Conservation (phyloP, 2,329 filamentous ascomycete species). For the Colletotrichum scovillei region DNA sequence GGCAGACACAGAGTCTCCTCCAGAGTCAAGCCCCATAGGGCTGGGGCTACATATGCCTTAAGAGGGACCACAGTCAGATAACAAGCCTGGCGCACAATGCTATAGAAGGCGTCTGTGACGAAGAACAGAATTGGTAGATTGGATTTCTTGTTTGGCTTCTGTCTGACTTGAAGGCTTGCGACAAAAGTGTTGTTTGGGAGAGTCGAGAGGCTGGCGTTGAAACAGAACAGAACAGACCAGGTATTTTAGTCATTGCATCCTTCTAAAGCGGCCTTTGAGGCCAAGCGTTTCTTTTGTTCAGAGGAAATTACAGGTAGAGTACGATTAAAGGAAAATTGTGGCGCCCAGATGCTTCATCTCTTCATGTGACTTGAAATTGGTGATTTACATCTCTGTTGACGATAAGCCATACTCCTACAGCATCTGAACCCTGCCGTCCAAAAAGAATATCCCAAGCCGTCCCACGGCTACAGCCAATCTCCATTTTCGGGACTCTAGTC, state of each 20-base stretch:
- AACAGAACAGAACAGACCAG: background rate
- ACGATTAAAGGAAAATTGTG: background rate
- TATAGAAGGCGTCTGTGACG: background rate
- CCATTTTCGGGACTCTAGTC: constrained; percentile 41
- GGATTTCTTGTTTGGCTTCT: background rate
- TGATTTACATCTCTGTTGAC: background rate
- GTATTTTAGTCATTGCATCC: background rate
- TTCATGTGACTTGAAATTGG: background rate
- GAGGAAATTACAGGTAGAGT: background rate
- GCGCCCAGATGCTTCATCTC: background rate
- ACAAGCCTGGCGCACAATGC: background rate
- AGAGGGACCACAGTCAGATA: background rate
- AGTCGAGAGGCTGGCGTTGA: background rate
- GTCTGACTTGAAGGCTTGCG: background rate
- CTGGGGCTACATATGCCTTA: background rate
- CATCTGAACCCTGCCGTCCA: background rate
- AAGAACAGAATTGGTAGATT: background rate
- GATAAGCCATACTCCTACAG: background rate
- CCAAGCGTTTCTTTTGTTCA: background rate
- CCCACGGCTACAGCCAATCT: background rate
- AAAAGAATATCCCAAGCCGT: no score
- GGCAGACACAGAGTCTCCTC: background rate
- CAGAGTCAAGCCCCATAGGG: constrained; percentile 3
- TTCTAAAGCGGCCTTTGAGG: background rate
- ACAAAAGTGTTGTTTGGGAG: no score